phyloP scores from a whole-genome alignment of 129 eudicot genomes.

The Flaveria bidentis region DNA sequence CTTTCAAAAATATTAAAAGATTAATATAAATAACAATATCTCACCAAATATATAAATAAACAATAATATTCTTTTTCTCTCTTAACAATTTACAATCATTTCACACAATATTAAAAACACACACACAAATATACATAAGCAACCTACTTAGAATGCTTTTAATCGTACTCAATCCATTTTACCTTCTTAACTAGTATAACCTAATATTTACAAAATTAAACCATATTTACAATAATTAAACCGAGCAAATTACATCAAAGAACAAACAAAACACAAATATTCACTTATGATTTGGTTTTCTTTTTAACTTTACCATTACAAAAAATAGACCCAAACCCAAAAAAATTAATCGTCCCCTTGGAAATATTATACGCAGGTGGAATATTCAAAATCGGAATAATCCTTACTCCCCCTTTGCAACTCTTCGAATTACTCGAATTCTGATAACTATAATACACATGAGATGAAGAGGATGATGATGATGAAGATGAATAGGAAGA shows the following conservation, averaged over 20 bases:
- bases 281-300: conserved; percentile 51
- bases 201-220: neutral
- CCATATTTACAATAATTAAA: conserved; percentile 5
- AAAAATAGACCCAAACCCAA: conserved; percentile 79
- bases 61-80: no score
- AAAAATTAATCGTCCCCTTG: conserved; percentile 59
- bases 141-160: neutral
- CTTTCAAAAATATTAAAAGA: no score
- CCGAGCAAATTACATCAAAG: conserved; percentile 28
- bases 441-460: conserved; percentile 33
- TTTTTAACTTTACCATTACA: conserved; percentile 70
- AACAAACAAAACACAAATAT: conserved; percentile 14
- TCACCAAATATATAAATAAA: no score
- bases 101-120: no score
- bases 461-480: conserved; percentile 28
- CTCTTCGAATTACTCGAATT: conserved; percentile 38
- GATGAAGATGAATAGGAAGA: conserved; percentile 20
- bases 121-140: no score
- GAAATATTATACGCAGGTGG: conserved; percentile 57
- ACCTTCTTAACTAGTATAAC: neutral
- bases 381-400: conserved; percentile 75
- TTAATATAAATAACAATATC: no score
- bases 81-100: no score
- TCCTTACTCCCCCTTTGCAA: conserved; percentile 50
- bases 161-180: neutral